Evolutionary conservation across 2,329 filamentous ascomycete species (phyloP), one percentile per base, ranked within the genome.

Genomic region (Sporothrix globosa): DNA sequence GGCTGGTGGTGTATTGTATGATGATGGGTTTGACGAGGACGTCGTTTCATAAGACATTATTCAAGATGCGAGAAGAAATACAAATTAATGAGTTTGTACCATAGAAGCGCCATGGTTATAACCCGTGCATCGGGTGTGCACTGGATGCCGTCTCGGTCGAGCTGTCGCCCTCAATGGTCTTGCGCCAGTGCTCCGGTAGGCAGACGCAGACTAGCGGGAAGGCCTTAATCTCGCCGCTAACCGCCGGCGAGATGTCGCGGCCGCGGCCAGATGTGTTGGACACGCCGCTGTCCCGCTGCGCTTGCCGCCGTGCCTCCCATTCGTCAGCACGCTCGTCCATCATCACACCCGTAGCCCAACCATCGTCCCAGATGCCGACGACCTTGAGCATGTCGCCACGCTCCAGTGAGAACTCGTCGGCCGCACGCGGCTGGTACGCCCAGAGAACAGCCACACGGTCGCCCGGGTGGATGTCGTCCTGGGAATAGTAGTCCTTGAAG

Each of bases 401-500:
- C 76, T 98, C 96, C 50, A 99, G 84, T 52, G 92, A 86, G 77
- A 98, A 98, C 78, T 99, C 96, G 77, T 99, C 96, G 41, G 90
- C 88, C 4, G 96, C 96, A 46, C 96, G 91, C 46, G 96, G 95
- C 76, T 97, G 93, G 80, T 99, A 99, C 1, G 96, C 95, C 96
- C 96, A 99, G 17, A 99, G 86, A 2, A 93, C 92, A 17, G 96
- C 88, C 54, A 99, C 95, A 71, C 91, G 91, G 76, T 98, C 94
- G 70, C 92, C 91, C 0, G 95, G 92, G 76, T 95, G 92, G 71
- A 99, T 97, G 76, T 98, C 94, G 76, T 98, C 96, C 75, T 95
- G 91, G 2, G 95, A 98, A 78, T 99, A 99, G 81, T 99, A 99
- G 80, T 99, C 96, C 78, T 97, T 97, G 88, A 99, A 99, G 78